These are phyloP conservation scores for Acanthamoeba pearcei DNA, from an alignment of 208 protist species.

Conservation along the genomic window DNA sequence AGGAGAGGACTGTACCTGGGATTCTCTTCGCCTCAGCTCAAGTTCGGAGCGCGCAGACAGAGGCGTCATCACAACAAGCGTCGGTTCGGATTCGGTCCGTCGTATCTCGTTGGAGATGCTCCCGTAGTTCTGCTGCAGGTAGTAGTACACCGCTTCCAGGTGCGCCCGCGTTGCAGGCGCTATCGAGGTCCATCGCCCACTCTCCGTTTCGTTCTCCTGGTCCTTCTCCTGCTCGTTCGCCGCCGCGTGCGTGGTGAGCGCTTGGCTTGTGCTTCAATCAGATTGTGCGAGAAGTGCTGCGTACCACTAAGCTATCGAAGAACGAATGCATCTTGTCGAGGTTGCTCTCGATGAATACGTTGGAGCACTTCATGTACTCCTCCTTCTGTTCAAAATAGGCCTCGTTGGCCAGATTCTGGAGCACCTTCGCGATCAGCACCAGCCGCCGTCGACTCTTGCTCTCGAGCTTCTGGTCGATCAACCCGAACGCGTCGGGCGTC, in stretches of 20 bases:
- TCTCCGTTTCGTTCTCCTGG: background rate
- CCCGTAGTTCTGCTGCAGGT: constrained; percentile 57
- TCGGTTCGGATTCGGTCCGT: constrained; percentile 32
- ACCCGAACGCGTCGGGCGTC: constrained; percentile 62
- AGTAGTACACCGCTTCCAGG: constrained; percentile 66
- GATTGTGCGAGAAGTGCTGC: background rate
- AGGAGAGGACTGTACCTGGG: background rate
- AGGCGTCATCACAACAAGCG: background rate
- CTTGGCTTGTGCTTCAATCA: background rate
- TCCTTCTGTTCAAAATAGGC: constrained; percentile 82
- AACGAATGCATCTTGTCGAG: constrained; percentile 75
- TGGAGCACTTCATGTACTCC: constrained; percentile 84
- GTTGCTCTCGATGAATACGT: constrained; percentile 81
- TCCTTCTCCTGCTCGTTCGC: background rate
- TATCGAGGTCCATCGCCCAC: background rate
- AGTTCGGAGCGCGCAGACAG: background rate
- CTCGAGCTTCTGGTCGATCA: constrained; percentile 71
- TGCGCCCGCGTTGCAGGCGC: constrained; percentile 51
- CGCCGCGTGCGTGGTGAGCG: background rate
- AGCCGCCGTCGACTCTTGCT: constrained; percentile 70
- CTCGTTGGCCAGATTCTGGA: constrained; percentile 86
- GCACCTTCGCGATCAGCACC: constrained; percentile 81
- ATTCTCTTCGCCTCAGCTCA: background rate
- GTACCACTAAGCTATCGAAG: constrained; percentile 82
- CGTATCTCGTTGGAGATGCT: constrained; percentile 44